These are phyloP conservation scores for Penicillium goetzii DNA, from an alignment of 495 filamentous ascomycete genomes.

Conservation along the genomic window DNA sequence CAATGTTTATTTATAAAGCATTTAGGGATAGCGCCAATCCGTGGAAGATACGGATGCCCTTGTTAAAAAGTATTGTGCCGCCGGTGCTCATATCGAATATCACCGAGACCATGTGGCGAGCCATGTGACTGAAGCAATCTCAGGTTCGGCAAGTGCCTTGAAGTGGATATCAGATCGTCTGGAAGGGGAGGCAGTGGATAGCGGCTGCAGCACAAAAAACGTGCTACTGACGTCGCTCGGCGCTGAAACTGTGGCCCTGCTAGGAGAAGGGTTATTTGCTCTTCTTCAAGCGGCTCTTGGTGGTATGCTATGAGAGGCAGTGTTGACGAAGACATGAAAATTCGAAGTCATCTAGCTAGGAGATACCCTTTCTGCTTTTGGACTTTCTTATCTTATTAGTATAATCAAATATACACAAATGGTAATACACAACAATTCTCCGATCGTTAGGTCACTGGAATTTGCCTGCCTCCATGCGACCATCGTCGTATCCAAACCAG, in stretches of 20 bases:
- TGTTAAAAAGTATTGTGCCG: constrained; percentile 42
- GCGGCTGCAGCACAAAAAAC: constrained; percentile 19
- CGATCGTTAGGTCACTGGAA: not conserved
- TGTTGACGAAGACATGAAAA: not conserved
- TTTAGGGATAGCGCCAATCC: constrained; percentile 45
- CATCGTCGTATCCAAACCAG: not conserved
- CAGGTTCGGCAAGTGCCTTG: constrained; percentile 15
- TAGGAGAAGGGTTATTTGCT: constrained; percentile 22
- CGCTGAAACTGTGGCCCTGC: constrained; percentile 5
- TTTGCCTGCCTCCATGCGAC: not conserved
- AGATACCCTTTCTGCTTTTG: not conserved
- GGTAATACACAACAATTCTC: not conserved
- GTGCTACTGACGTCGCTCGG: constrained; percentile 19
- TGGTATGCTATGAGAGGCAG: constrained; percentile 11
- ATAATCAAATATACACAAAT: not conserved
- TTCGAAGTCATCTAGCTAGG: not conserved
- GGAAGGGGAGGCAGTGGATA: constrained; percentile 14
- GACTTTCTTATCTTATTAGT: not conserved
- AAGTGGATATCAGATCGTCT: constrained; percentile 17
- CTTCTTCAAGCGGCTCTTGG: constrained; percentile 17
- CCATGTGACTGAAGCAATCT: constrained; percentile 18
- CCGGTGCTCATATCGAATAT: constrained; percentile 20
- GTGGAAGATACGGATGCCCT: constrained; percentile 49
- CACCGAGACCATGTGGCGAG: constrained; percentile 16
- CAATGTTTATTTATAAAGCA: constrained; percentile 56